Percentiles rank a stretch among this genome's conserved stretches.
Evolutionary conservation across 305 asterid genomes (phyloP).

Genomic region (Fraxinus baroniana): DNA sequence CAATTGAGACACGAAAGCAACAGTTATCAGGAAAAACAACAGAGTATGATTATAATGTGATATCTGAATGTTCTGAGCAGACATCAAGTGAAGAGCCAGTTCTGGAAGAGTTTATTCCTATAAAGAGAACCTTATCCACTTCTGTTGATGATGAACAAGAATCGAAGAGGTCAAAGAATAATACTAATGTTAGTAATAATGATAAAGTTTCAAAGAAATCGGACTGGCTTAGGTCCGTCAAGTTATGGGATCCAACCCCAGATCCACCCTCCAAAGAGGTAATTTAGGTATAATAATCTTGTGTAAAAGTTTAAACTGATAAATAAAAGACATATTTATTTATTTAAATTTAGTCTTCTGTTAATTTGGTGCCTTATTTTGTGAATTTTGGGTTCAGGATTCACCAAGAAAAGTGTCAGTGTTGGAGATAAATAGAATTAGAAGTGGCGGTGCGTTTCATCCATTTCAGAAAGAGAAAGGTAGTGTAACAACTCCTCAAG

Average conservation of each 20-base stretch:
- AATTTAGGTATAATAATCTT: background rate
- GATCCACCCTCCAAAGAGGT: slow-evolving; percentile 73
- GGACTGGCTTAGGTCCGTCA: slow-evolving; percentile 95
- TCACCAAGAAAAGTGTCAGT: slow-evolving; percentile 42
- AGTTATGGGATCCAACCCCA: slow-evolving; percentile 83
- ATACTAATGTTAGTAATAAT: background rate
- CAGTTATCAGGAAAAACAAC: slow-evolving; percentile 45
- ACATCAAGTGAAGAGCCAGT: slow-evolving; percentile 62
- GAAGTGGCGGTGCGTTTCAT: slow-evolving; percentile 67
- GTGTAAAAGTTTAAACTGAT: no score
- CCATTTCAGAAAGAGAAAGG: slow-evolving; percentile 60
- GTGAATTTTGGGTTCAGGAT: slow-evolving; percentile 33
- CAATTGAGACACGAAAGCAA: slow-evolving; percentile 76
- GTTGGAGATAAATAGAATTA: slow-evolving; percentile 54
- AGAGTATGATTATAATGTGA: slow-evolving; percentile 47
- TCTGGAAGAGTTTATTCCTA: slow-evolving; percentile 79
- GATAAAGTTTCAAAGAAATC: slow-evolving; percentile 48
- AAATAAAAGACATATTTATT: no score
- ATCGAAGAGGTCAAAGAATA: slow-evolving; percentile 33
- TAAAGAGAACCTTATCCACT: slow-evolving; percentile 35
- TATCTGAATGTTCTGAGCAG: slow-evolving; percentile 73
- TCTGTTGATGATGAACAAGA: slow-evolving; percentile 47
- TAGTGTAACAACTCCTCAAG: slow-evolving; percentile 4
- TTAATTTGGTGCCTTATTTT: no score
- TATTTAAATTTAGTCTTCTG: no score